phyloP scores from a whole-genome alignment of 2,329 filamentous ascomycete genomes.

The Epichloe glyceriae region DNA sequence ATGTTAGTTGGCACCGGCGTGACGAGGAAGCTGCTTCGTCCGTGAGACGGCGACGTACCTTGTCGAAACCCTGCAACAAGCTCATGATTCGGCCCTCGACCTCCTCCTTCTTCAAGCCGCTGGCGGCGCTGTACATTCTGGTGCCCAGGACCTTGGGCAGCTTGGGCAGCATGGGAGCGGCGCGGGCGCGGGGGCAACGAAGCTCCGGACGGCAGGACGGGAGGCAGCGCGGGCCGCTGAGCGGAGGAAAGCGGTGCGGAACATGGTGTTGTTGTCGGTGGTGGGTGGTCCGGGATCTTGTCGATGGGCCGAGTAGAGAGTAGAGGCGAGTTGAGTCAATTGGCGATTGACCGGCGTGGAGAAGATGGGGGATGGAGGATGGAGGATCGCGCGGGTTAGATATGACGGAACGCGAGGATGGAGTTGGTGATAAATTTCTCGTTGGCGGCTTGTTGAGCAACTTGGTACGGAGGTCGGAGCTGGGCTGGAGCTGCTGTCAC shows the following conservation, averaged over 20 bases:
- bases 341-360: conserved; percentile 7
- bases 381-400: neutral
- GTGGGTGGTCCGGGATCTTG: neutral
- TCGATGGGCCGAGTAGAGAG: neutral
- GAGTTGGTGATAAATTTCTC: conserved; percentile 34
- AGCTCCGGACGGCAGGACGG: conserved; percentile 36
- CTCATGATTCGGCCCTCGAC: conserved; percentile 87
- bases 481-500: conserved; percentile 7
- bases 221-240: conserved; percentile 52
- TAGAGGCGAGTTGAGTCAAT: neutral
- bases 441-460: conserved; percentile 13
- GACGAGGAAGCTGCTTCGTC: too few relatives aligned
- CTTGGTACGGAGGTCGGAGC: conserved; percentile 18
- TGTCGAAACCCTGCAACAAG: conserved; percentile 92
- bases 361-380: too few relatives aligned
- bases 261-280: conserved; percentile 44
- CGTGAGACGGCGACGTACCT: conserved; percentile 32
- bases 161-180: conserved; percentile 29
- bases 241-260: conserved; percentile 76
- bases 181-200: conserved; percentile 45
- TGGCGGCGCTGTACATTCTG: conserved; percentile 76
- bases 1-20: conserved; percentile 12
- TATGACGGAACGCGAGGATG: neutral
- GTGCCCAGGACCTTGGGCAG: conserved; percentile 48
- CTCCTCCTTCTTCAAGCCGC: conserved; percentile 67